These are phyloP conservation scores for Ogataea methylovora DNA, from an alignment of 805 yeast genomes.

Conservation along the genomic window DNA sequence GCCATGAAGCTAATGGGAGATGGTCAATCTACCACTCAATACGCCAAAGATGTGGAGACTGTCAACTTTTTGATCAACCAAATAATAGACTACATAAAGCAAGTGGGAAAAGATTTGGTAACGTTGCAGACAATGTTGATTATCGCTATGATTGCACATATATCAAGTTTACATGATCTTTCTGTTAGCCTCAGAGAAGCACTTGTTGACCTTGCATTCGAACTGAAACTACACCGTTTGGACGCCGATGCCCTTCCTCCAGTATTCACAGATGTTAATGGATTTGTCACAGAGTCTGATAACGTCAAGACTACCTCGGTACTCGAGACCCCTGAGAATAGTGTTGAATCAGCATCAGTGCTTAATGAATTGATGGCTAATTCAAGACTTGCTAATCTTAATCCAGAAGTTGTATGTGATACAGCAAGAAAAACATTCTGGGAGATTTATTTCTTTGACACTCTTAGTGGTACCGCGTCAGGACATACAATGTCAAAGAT, in stretches of 20 bases:
- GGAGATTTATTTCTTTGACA: constrained; percentile 46
- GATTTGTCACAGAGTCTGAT: constrained; percentile 16
- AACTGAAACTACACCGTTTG: constrained; percentile 30
- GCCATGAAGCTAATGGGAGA: constrained; percentile 44
- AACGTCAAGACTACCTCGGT: neutral
- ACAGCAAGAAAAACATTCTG: constrained; percentile 40
- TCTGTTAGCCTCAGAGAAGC: constrained; percentile 35
- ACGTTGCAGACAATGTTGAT: constrained; percentile 35
- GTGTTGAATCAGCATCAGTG: constrained; percentile 7
- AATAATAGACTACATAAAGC: constrained; percentile 23
- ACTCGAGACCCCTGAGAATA: constrained; percentile 11
- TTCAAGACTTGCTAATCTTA: constrained; percentile 10
- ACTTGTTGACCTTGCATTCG: constrained; percentile 30
- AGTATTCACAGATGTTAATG: constrained; percentile 26
- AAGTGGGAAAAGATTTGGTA: constrained; percentile 32
- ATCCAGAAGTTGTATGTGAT: constrained; percentile 17
- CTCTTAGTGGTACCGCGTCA: constrained; percentile 46
- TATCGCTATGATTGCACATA: constrained; percentile 37
- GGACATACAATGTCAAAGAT: constrained; percentile 36
- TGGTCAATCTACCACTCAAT: constrained; percentile 32
- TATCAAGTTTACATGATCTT: constrained; percentile 43
- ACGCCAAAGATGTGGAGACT: constrained; percentile 31
- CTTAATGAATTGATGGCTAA: constrained; percentile 7
- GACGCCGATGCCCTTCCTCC: constrained; percentile 25
- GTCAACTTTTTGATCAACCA: constrained; percentile 29